Conservation (phyloP, 2,329 filamentous ascomycete genomes). For the Gaeumannomyces tritici region DNA sequence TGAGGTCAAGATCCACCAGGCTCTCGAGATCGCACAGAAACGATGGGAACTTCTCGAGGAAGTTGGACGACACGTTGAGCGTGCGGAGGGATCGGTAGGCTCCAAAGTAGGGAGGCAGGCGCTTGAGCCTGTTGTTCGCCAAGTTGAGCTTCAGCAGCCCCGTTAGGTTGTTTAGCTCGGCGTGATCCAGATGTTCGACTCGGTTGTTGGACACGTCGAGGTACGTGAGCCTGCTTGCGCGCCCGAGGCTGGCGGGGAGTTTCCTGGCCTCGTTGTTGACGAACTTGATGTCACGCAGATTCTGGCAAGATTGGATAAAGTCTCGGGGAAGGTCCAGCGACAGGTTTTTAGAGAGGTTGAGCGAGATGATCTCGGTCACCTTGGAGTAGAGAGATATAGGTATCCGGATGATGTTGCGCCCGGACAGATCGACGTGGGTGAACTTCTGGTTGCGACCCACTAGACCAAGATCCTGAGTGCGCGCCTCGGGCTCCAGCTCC, state of each 20-base stretch:
- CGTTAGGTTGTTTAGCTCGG: slow-evolving; percentile 65
- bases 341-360: slow-evolving; percentile 88
- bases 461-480: slow-evolving; percentile 70
- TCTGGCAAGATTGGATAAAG: slow-evolving; percentile 88
- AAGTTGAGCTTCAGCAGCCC: slow-evolving; percentile 82
- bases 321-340: slow-evolving; percentile 90
- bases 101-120: slow-evolving; percentile 73
- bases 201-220: slow-evolving; percentile 94
- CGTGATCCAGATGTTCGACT: slow-evolving; percentile 77
- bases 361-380: slow-evolving; percentile 82
- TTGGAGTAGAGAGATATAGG: slow-evolving; percentile 90
- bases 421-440: slow-evolving; percentile 86
- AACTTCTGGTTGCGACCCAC: slow-evolving; percentile 75
- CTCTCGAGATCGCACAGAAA: slow-evolving; percentile 77
- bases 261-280: slow-evolving; percentile 87
- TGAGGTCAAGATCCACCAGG: slow-evolving; percentile 87
- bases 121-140: slow-evolving; percentile 81
- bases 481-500: slow-evolving; percentile 69
- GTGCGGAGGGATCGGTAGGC: slow-evolving; percentile 70
- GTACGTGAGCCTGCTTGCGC: slow-evolving; percentile 74
- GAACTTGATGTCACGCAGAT: slow-evolving; percentile 90
- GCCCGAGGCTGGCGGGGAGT: slow-evolving; percentile 72
- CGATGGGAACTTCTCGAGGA: slow-evolving; percentile 71
- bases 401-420: slow-evolving; percentile 86
- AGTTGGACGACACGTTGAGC: slow-evolving; percentile 90